These are phyloP conservation scores for Setaria viridis DNA, from an alignment of 202 grass and related monocot species.

Conservation along the genomic window DNA sequence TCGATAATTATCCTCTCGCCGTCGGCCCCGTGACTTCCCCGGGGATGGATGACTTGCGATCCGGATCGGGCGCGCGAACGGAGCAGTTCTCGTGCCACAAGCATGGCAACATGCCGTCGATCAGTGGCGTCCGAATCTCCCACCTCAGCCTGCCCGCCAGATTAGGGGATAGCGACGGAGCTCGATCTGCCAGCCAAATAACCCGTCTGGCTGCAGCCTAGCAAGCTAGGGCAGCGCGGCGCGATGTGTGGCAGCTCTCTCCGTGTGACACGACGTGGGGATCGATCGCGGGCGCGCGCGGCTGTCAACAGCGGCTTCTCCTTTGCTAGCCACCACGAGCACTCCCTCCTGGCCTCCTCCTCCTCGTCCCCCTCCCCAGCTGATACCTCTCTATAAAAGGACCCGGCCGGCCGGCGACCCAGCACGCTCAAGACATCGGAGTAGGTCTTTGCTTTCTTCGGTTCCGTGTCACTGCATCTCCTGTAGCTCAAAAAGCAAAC, in stretches of 20 bases:
- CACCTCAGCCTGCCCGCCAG: conserved; percentile 22
- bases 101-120: conserved; percentile 40
- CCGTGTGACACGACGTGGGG: not conserved
- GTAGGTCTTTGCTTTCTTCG: not conserved
- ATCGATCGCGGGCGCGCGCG: not conserved
- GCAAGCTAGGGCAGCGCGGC: not conserved
- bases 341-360: not conserved
- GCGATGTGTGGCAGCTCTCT: too few species aligned
- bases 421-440: not conserved
- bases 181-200: not conserved
- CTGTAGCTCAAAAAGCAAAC: not conserved
- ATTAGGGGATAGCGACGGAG: not conserved
- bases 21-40: conserved; percentile 12
- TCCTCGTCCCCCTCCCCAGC: not conserved
- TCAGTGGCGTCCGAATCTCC: conserved; percentile 36
- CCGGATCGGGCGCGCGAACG: not conserved
- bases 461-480: not conserved
- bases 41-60: conserved; percentile 37
- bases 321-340: not conserved
- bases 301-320: not conserved
- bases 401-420: not conserved
- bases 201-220: too few species aligned
- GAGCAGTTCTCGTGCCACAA: conserved; percentile 40
- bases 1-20: not conserved
- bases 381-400: not conserved